Base-by-base conservation (phyloP, 2,329 filamentous ascomycete species). In the Ophiocordyceps unilateralis region DNA sequence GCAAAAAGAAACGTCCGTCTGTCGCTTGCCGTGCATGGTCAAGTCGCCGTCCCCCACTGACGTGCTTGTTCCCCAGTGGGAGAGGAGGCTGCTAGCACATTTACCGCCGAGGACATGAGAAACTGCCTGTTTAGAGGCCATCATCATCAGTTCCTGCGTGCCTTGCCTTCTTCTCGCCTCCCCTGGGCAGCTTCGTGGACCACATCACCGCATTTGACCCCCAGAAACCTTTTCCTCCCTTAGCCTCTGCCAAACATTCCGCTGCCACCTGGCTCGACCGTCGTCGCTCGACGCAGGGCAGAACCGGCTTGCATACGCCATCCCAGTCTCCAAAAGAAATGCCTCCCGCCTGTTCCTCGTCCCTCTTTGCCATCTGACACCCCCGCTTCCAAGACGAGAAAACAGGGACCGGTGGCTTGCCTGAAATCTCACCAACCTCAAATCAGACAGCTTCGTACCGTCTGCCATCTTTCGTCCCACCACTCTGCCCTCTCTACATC, bases 291-390 rank as follows among this genome's bases (percentile, higher is more conserved):
- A 56, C 44, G 54, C 54, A 56, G 51, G 50, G 54, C 52, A 55
- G 46, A 50, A 48, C 47, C 48, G 19, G 51, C 51, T 49, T 55
- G 57, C 58, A 60, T 56, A 54, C 48, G 49, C 51, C 50, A 47
- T 49, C 48, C 47, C 50, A 49, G 47, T 51, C 50, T 49, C 48
- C 49, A 60, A 57, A 58, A 55, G 57, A 56, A 60, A 60, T 54
- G 53, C 52, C 46, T 51, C 48, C 50, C 44, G 48, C 52, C 46
- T 53, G 47, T 51, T 49, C 48, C 46, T 50, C 48, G 54, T 47
- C 44, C 51, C 52, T 47, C 32, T 49, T 46, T 48, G 43, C 44
- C 45, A 36, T 46, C 43, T 47, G 38, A 43, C 30, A 30, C 41
- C 41, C 30, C 32, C 21, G 15, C 32, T 34, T 17, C n/a, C 5